A percentile compares a stretch with the other conserved stretches of the same genome.
Conservation (phyloP, 2,329 filamentous ascomycete genomes). For the Penicillium occitanis region DNA sequence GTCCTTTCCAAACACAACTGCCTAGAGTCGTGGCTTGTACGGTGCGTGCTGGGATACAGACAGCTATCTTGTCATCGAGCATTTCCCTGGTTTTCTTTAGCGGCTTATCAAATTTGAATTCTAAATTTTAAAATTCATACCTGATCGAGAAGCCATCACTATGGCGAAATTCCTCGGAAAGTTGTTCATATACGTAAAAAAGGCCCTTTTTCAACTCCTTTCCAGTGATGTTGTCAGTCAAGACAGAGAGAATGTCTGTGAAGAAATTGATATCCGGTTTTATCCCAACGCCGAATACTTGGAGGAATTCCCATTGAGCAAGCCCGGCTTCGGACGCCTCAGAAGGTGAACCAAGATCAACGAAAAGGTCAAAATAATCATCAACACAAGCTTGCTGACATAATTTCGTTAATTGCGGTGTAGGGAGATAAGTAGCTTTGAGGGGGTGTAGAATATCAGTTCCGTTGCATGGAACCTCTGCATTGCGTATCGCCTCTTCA, state of each 20-base stretch:
- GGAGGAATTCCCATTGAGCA: constrained; percentile 7
- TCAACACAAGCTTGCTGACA: neutral
- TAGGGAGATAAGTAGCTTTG: constrained; percentile 4
- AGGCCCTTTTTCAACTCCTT: neutral
- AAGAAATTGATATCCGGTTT: constrained; percentile 9
- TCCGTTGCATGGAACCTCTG: constrained; percentile 4
- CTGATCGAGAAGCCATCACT: neutral
- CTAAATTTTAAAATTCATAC: neutral
- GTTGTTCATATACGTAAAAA: constrained; percentile 1
- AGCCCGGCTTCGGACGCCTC: neutral
- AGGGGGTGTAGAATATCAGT: neutral
- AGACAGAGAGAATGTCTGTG: neutral
- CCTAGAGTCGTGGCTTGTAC: neutral
- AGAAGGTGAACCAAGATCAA: neutral
- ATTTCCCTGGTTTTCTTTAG: neutral
- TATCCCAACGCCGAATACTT: neutral
- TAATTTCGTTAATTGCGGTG: neutral
- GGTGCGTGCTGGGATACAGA: neutral
- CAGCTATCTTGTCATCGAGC: neutral
- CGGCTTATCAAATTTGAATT: neutral
- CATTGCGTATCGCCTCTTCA: neutral
- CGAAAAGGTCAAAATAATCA: constrained; percentile 6
- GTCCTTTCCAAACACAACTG: neutral
- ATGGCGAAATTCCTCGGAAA: neutral
- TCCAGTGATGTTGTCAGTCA: neutral